These are phyloP conservation scores for Didymella exigua DNA, from an alignment of 2,329 filamentous ascomycete genomes.

Conservation along the genomic window DNA sequence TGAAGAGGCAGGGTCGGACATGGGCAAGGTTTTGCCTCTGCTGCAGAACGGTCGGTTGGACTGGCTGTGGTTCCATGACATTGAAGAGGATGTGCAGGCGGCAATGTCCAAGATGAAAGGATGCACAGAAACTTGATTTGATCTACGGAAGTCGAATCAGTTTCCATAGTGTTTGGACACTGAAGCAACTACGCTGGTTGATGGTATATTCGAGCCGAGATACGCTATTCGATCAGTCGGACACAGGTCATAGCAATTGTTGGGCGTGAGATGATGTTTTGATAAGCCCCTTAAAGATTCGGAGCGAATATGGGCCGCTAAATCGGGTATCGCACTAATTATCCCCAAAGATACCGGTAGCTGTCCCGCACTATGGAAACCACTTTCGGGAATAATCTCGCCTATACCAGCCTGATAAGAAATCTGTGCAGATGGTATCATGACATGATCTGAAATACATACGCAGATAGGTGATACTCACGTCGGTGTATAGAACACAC, in stretches of 20 bases:
- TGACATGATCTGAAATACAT: too few relatives aligned
- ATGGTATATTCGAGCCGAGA: too few relatives aligned
- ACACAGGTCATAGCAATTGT: too few relatives aligned
- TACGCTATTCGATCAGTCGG: too few relatives aligned
- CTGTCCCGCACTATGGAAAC: not conserved
- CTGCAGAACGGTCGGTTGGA: constrained; percentile 2
- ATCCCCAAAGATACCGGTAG: not conserved
- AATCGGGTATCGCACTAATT: not conserved
- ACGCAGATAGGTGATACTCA: too few relatives aligned
- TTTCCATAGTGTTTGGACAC: not conserved
- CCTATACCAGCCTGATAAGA: not conserved
- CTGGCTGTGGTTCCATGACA: constrained; percentile 12
- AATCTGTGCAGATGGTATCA: not conserved
- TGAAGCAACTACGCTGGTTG: not conserved
- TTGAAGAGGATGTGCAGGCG: not conserved
- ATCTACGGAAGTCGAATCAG: not conserved
- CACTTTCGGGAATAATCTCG: not conserved
- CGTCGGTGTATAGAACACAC: too few relatives aligned
- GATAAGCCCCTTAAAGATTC: not conserved
- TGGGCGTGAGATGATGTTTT: not conserved
- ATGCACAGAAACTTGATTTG: not conserved
- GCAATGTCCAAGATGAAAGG: not conserved
- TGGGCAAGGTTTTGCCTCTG: constrained; percentile 11
- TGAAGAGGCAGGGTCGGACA: constrained; percentile 17
- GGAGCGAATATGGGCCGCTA: not conserved